Evolutionary conservation across 2,329 filamentous ascomycete species (phyloP), one percentile per base, ranked within the genome.

Genomic region (Sclerotinia nivalis): DNA sequence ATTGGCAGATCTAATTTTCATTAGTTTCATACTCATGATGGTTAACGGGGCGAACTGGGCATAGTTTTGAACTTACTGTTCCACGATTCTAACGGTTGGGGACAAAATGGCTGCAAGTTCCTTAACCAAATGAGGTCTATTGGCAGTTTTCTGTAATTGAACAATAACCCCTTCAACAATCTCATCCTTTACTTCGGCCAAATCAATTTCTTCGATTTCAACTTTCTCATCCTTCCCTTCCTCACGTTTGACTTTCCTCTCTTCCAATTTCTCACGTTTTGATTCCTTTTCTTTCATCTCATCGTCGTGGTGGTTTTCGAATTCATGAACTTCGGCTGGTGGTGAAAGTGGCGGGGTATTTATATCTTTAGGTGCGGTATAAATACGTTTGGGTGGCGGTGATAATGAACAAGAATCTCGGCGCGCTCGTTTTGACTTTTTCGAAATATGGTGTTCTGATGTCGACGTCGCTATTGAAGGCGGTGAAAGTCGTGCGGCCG

Each of bases 41-140:
- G 18, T 70, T 73, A 71, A 55, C 45, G 25, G 28, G 40, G 74
- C 54, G 69, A 61, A 40, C 9, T 37, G 25, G 34, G 22, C 45
- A 15, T 4, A 50, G 15, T 52, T 37, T 18, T 28, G 15, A 60
- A 87, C 93, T 81, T 89, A 97, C 95, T 95, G 95, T 83, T 97
- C 92, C 71, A 99, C 93, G 73, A 92, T 92, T 71, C 90, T 88
- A 73, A 97, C 90, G 72, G 88, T 88, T 72, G 88, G 87, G 75
- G 91, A 88, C 71, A 98, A 85, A 66, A 96, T 87, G 20, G 89
- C 87, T 67, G 94, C 93, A 60, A 99, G 87, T 81, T 98, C 95
- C 82, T 97, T 97, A 73, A 98, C 93, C 43, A 98, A 85, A 81
- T 97, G 95, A 69, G 96, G 96, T 69, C 94, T 87, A 81, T 99